Evolutionary conservation across 139 green algal species (phyloP), one percentile per base, ranked within the genome.

Genomic region (Nannochloris sp.): DNA sequence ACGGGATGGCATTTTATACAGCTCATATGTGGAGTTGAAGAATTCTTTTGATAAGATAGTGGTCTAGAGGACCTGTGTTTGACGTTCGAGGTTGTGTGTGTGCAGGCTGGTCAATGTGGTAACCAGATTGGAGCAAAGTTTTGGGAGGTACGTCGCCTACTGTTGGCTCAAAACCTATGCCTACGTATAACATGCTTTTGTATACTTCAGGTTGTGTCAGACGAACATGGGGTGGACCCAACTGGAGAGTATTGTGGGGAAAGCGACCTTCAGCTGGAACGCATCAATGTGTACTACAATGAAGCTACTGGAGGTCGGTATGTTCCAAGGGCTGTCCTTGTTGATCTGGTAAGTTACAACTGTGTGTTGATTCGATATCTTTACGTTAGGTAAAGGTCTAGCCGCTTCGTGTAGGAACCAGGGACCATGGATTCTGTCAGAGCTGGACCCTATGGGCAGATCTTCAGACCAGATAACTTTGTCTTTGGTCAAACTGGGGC

Each of bases 281-380:
- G 93, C 67, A 93, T 99, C 80, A 99, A 98, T 72, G 93, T 99
- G 12, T 99, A 99, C 83, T 99, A 95, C 85, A 99, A 97, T 72
- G 93, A 99, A 81, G 93, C 93, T 57, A 92, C 84, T 30, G 92
- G 90, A n/a, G 92, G 89, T 51, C 89, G 93, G 49, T 98, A 98
- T 67, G 93, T 98, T 60, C 93, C 93, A 36, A 86, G 93, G 29
- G 93, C 90, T 59, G 88, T 98, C 62, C 85, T 99, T 36, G 95
- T 97, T 82, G 93, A 99, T 70, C 76, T 99, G 66, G 75, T 81
- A 49, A 66, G 56, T 57, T 45, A 45, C 31, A 43, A 61, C 0
- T 12, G n/a, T 8, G 56, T 33, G 6, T 20, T 53, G 5, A 10
- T 43, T 61, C 12, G 3, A n/a, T 14, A 23, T 10, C 1, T 61